A percentile compares a stretch with the other conserved stretches of the same genome.
phyloP scores from a whole-genome alignment of 1,284 basidiomycete genomes.

The Ustilago shanxiensis region DNA sequence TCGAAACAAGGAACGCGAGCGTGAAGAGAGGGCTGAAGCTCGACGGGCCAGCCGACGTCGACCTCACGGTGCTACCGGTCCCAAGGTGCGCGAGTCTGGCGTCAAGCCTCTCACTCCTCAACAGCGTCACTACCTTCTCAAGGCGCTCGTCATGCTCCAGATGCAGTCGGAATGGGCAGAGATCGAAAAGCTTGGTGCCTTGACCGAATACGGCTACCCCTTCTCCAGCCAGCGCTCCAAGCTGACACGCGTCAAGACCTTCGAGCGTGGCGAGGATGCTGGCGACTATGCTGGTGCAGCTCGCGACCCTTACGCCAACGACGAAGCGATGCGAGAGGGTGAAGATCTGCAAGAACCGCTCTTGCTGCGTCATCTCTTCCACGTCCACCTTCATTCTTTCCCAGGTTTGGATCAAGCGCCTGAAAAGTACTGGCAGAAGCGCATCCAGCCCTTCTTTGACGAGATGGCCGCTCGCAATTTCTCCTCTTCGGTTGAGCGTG shows the following conservation, averaged over 20 bases:
- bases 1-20: constrained; percentile 37
- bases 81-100: constrained; percentile 27
- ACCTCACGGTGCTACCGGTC: constrained; percentile 34
- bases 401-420: constrained; percentile 65
- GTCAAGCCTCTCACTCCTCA: constrained; percentile 55
- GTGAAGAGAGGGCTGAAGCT: constrained; percentile 41
- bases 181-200: constrained; percentile 60
- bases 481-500: constrained; percentile 61
- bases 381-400: constrained; percentile 61
- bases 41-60: constrained; percentile 39
- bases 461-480: constrained; percentile 63
- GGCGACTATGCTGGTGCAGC: constrained; percentile 55
- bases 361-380: constrained; percentile 67
- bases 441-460: constrained; percentile 67
- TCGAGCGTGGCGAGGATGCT: constrained; percentile 45
- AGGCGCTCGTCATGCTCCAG: constrained; percentile 66
- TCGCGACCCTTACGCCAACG: constrained; percentile 59
- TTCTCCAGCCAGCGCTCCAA: constrained; percentile 57
- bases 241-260: constrained; percentile 57
- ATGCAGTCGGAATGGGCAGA: constrained; percentile 65
- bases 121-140: constrained; percentile 67
- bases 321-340: constrained; percentile 52
- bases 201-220: constrained; percentile 66
- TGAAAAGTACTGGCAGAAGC: constrained; percentile 64
- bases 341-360: constrained; percentile 63